These are phyloP conservation scores for Fraxinus anomala DNA, from an alignment of 257 asterid species.

Conservation along the genomic window DNA sequence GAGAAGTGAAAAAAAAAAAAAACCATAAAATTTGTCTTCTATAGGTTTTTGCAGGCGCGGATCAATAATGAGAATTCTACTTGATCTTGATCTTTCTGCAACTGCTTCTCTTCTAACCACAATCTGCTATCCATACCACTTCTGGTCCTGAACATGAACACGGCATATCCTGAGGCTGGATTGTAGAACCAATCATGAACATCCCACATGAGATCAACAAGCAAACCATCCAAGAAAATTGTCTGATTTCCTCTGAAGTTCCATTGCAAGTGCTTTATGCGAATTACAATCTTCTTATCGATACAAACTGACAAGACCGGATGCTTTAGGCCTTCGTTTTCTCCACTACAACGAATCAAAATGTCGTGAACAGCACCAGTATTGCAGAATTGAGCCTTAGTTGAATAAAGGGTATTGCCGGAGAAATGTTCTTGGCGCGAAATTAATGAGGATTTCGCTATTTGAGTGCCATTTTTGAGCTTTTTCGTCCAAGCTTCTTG, in stretches of 20 bases:
- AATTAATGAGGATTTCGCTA: constrained; percentile 39
- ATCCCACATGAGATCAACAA: constrained; percentile 75
- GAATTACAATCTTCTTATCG: constrained; percentile 52
- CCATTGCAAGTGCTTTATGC: constrained; percentile 63
- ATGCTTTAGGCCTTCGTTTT: constrained; percentile 39
- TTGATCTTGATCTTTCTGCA: constrained; percentile 42
- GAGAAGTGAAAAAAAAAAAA: constrained; percentile 4
- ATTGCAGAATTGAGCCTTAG: constrained; percentile 55
- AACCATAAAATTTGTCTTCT: background rate
- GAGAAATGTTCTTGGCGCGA: constrained; percentile 59
- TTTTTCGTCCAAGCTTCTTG: constrained; percentile 33
- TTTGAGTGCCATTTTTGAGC: constrained; percentile 23
- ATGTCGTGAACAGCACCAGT: constrained; percentile 46
- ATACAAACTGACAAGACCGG: constrained; percentile 53
- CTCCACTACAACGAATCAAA: constrained; percentile 56
- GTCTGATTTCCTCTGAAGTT: constrained; percentile 75
- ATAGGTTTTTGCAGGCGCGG: constrained; percentile 47
- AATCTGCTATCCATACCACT: constrained; percentile 59
- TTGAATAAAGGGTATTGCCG: constrained; percentile 53
- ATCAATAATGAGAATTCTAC: constrained; percentile 60
- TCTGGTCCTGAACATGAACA: constrained; percentile 69
- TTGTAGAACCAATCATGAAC: constrained; percentile 72
- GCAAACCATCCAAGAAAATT: constrained; percentile 61
- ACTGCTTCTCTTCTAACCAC: constrained; percentile 57
- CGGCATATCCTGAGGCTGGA: constrained; percentile 41